phyloP scores from a whole-genome alignment of 441 rosid species.

The Populus trichocarpa region DNA sequence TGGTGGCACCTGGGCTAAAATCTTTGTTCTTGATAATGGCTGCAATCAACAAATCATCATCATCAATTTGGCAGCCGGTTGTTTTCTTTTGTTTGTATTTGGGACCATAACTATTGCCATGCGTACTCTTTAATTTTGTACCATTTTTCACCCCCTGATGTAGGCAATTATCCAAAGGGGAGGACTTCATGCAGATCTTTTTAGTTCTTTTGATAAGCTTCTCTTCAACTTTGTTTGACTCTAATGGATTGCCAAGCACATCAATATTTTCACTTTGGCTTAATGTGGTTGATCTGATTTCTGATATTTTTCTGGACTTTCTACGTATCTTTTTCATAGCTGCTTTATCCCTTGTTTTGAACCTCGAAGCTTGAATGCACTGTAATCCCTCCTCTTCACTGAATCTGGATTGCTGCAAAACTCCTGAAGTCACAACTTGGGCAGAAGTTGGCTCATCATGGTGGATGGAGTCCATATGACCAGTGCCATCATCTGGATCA shows the following conservation, averaged over 20 bases:
- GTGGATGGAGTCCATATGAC: slow-evolving; percentile 16
- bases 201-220: slow-evolving; percentile 16
- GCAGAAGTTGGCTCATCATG: slow-evolving; percentile 10
- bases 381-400: slow-evolving; percentile 36
- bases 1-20: slow-evolving; percentile 24
- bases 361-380: slow-evolving; percentile 34
- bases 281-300: slow-evolving; percentile 40
- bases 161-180: slow-evolving; percentile 20
- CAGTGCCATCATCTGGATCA: slow-evolving; percentile 23
- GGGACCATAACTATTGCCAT: slow-evolving; percentile 27
- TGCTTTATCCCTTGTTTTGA: slow-evolving; percentile 28
- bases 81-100: slow-evolving; percentile 41
- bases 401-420: slow-evolving; percentile 25
- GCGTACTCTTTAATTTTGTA: slow-evolving; percentile 35
- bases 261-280: slow-evolving; percentile 33
- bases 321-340: slow-evolving; percentile 49
- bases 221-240: slow-evolving; percentile 32
- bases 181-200: slow-evolving; percentile 23
- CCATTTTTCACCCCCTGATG: slow-evolving; percentile 30
- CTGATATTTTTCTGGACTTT: slow-evolving; percentile 74
- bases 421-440: slow-evolving; percentile 20
- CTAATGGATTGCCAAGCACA: slow-evolving; percentile 24
- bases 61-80: slow-evolving; percentile 47
- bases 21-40: slow-evolving; percentile 59
- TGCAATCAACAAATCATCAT: slow-evolving; percentile 66